Evolutionary conservation across 2,329 filamentous ascomycete genomes (phyloP), one percentile per base, ranked within the genome.

Genomic region (Teratosphaeriaceae sp.): DNA sequence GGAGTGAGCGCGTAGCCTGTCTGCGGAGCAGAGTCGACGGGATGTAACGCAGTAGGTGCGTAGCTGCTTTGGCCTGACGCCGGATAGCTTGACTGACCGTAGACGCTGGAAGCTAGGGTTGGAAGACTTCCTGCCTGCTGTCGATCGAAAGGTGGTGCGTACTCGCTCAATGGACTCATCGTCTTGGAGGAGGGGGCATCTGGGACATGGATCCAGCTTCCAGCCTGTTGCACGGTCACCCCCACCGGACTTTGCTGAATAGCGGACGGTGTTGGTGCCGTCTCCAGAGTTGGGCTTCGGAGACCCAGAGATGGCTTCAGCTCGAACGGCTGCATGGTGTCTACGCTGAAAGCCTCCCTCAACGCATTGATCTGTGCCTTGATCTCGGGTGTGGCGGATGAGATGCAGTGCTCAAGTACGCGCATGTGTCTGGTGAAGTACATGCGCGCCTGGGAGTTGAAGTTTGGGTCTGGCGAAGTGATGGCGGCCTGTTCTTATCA

Each of bases 381-480:
- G 67, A 95, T 84, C 56, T 96, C 89, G 2, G 85, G 84, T 77
- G 94, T 88, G 2, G 87, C 84, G 3, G 82, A 80, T 7, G 77
- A 74, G 60, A 87, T 85, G 54, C 88, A 92, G 51, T 80, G 82
- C 63, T 97, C 90, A 45, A 97, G 72, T 27, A 97, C 83, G 43
- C 89, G 81, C 90, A 97, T 96, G 56, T 96, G 89, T 37, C 90
- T 78, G 2, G 87, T 85, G 58, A 97, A 97, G 61, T 85, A 97
- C 48, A 90, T 84, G 23, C 86, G 78, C 5, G 90, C 87, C 62
- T 95, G 88, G 0, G 75, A 72, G 60, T 92, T 89, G 44, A 95
- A 77, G 29, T 92, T 85, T 1, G 88, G 85, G 61, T 97, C 89
- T 15, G 92, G 90, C 15, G 88, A 96, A 12, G 89, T 94, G 48